Evolutionary conservation across 2,329 filamentous ascomycete genomes (phyloP), one percentile per base, ranked within the genome.

Genomic region (Paracamarosporium sp.): DNA sequence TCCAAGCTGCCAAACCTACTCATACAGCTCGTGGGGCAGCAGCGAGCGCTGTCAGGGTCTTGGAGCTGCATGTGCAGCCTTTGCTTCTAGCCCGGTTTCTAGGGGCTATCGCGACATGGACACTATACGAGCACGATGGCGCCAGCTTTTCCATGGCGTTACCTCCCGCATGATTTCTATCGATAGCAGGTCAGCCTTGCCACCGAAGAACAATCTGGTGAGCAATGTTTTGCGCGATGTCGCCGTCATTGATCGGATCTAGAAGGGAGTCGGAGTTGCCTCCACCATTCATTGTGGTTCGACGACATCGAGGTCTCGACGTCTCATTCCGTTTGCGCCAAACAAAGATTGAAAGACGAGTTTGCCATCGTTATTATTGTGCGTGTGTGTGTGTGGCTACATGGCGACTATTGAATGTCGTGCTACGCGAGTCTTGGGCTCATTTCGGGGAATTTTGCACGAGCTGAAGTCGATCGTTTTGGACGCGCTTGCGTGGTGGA

Each of bases 401-500:
- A 22, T 24, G 24, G 28, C 11, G 17, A 51, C 20, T 55, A 60
- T 57, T 50, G 58, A 45, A 53, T 60, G 58, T 35, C 31, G 54
- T 57, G 55, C n/a, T 30, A 56, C 53, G 12, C 15, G 50, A 40
- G 24, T 20, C 46, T 44, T 46, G 28, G 41, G 15, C 44, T 35
- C 48, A 54, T 35, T 52, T 56, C 57, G 57, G 60, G 50, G 50
- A 54, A 43, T 56, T 51, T 52, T 36, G 17, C 15, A 33, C 17
- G 55, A 46, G 53, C 54, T 55, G 50, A 53, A 24, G 36, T 25
- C 1, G 50, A 15, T 24, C 11, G 28, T 25, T 27, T 33, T 35
- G 20, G 27, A 25, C 24, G 27, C 50, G 40, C 38, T 25, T 43
- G 24, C 17, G 36, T 22, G 36, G 27, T 31, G 36, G 33, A 48